Base-by-base conservation (phyloP, 805 yeast species). In the Spathaspora sp. region DNA sequence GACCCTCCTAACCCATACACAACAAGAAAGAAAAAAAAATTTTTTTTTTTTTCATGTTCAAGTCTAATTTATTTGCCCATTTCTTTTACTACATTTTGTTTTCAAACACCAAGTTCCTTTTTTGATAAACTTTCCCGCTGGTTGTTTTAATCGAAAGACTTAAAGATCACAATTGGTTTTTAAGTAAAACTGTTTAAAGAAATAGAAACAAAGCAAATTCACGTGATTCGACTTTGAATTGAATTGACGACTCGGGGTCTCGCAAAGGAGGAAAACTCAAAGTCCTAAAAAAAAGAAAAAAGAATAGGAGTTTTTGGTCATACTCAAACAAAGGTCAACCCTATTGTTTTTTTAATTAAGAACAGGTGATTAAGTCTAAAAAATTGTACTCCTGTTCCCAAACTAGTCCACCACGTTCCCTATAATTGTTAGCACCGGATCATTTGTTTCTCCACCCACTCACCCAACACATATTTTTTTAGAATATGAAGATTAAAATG, bases 401-500 rank as follows among this genome's bases (percentile, higher is more conserved):
- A 23, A 23, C 26, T 23, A 23, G 26, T 23, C 26, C 26, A 23
- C 6, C 26, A 23, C 26, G 26, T 23, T 23, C 26, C 26, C 26
- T 23, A 4, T 23, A 23, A 23, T 23, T 23, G 26, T 23, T 23
- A 23, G 6, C 3, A 6, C 26, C 6, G 26, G 26, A 23, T 23
- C 26, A n/a, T 35, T 10, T 35, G 18, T 35, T 49, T 45, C 35
- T 46, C 49, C 49, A 2, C 9, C 38, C 17, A 38, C 16, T n/a
- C n/a, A n/a, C n/a, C n/a, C 44, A 3, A 14, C 14, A 35, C 40
- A 29, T n/a, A 35, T 35, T n/a, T n/a, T n/a, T n/a, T 4, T 35
- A 6, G 7, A 32, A 51, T 23, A 23, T 52, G 52, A 52, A 49
- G 29, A 39, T 28, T 39, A 44, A 32, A 40, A 70, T 70, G 75